phyloP scores from a whole-genome alignment of 345 rosid species.

The Hirschfeldia incana region DNA sequence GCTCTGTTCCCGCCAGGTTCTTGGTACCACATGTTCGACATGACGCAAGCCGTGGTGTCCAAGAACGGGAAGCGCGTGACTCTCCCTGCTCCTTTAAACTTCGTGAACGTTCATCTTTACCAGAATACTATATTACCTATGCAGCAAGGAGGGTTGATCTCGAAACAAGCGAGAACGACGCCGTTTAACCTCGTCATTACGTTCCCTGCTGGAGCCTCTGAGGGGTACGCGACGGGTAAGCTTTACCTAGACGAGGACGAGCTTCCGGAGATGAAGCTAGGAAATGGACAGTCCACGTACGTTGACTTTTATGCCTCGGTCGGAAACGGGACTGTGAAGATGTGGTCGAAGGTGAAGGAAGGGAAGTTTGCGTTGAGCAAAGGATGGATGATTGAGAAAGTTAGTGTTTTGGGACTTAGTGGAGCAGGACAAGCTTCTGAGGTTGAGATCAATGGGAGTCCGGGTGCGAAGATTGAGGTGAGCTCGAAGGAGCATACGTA shows the following conservation, averaged over 20 bases:
- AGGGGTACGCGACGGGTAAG: conserved; percentile 68
- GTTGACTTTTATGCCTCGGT: conserved; percentile 63
- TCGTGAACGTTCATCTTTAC: conserved; percentile 82
- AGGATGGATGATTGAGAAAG: conserved; percentile 72
- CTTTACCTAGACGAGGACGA: conserved; percentile 83
- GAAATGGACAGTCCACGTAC: conserved; percentile 61
- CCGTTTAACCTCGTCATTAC: conserved; percentile 76
- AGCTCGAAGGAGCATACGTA: conserved; percentile 49
- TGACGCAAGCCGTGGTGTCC: conserved; percentile 57
- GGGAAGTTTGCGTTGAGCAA: conserved; percentile 69
- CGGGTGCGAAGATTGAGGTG: conserved; percentile 33
- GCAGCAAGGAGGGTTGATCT: conserved; percentile 85
- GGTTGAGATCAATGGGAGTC: conserved; percentile 53
- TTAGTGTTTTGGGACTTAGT: conserved; percentile 66
- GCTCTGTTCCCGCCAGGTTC: conserved; percentile 91
- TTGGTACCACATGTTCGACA: conserved; percentile 86
- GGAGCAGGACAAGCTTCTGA: conserved; percentile 47
- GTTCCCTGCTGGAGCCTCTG: conserved; percentile 65
- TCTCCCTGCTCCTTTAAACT: conserved; percentile 74
- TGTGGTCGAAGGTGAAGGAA: conserved; percentile 83
- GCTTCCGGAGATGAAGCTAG: conserved; percentile 87
- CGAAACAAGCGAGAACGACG: conserved; percentile 78
- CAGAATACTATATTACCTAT: conserved; percentile 79
- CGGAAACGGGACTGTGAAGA: conserved; percentile 56
- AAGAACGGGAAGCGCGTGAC: conserved; percentile 56